Base-by-base conservation (phyloP, 1,284 basidiomycete species). In the Lentinus polychrous region DNA sequence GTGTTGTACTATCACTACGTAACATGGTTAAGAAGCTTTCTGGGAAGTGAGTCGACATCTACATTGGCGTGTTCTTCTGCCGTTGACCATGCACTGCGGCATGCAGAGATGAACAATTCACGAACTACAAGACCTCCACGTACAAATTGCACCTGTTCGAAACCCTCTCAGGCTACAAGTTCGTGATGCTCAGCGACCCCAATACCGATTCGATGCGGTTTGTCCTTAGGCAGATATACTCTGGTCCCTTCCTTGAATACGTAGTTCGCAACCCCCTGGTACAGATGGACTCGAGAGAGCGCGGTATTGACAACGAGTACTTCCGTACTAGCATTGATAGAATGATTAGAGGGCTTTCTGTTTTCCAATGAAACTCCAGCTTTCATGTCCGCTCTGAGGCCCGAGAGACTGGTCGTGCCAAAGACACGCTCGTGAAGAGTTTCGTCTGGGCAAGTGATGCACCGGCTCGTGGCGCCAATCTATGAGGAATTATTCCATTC, bases 1-100 rank as follows among this genome's bases (percentile, higher is more conserved):
- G 96, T 51, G 90, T 99, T 39, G 78, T 99, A 15, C 74, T 97
- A 47, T 95, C 92, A 6, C 66, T 99, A 55, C 72, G 93, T 48
- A 95, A 94, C 66, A 94, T 99, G 91, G 76, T 94, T 61, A 94
- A 87, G 72, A 98, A 96, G 68, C 67, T 99, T 11, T 89, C 91
- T 15, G 86, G 86, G 58, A 79, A 82, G 91, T 91, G 60, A 60
- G 71, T 67, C 10, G 33, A 36, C 18, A 35, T 22, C 46, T 22
- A 41, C 49, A 43, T 33, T 47, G 2, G n/a, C 43, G 24, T 45
- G 18, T 22, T 32, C n/a, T 20, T 47, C 3, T 44, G n/a, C n/a
- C n/a, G 38, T 46, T 45, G 36, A 34, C 39, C 42, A 31, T 27
- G 27, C 27, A 10, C 22, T 17, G 18, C 34, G 27, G 24, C 33